Evolutionary conservation across 2,329 filamentous ascomycete species (phyloP), one percentile per base, ranked within the genome.

Genomic region (Akanthomyces dipterigenus): DNA sequence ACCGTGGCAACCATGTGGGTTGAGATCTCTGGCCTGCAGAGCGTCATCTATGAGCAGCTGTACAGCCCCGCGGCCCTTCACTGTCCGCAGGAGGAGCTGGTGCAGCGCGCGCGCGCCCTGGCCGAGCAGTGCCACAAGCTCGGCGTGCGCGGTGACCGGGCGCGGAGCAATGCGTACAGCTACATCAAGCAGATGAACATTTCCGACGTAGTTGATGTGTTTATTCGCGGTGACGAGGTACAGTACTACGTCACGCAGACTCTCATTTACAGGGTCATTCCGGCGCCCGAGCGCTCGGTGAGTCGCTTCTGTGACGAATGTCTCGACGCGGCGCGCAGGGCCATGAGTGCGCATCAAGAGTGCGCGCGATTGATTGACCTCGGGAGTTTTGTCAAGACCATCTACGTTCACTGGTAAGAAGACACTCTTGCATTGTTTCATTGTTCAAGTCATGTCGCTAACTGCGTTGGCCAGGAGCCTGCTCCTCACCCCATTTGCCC

Each of bases 401-500:
- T 78, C 18, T 82, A 82, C 65, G 74, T 83, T 62, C 79, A 82
- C 64, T 84, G 81, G 81, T 82, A 68, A 64, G 76, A 62, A 26
- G 1, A 26, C 4, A 1, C 3, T 7, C 20, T n/a, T 5, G 2
- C 9, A 54, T 40, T 36, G 34, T 36, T 11, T 11, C n/a, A 7
- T 8, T 46, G 7, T 36, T 43, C 16, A n/a, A 12, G 14, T 20
- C 57, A 48, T 8, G 31, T 54, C 20, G 18, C 14, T 62, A 31
- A 61, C 34, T 31, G 18, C 38, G 5, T 5, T 34, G 5, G 7
- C 31, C 36, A 82, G 81, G 81, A 79, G 78, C n/a, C 70, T 84
- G 28, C 73, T 85, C 24, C 76, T 84, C 63, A 79, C 80, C 2
- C 84, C 83, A 0, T 86, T 86, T 66, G 80, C 82, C 1, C 83